Conservation (phyloP, 108 stramenopile species). For the Discostella stelligeroides region DNA sequence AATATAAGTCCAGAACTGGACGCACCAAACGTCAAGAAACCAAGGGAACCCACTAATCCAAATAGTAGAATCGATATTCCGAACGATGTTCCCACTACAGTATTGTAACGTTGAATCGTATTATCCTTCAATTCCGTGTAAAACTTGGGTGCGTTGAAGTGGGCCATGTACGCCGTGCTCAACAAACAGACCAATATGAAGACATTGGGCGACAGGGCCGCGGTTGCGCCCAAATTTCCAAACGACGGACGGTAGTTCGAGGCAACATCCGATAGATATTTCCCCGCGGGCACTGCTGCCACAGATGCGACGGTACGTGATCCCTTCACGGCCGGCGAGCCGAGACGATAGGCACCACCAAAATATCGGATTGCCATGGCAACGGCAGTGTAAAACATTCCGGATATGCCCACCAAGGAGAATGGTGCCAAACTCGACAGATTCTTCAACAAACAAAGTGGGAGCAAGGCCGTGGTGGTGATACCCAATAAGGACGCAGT, state of each 20-base stretch:
- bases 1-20: conserved; percentile 79
- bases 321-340: conserved; percentile 35
- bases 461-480: conserved; percentile 74
- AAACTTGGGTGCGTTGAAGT: conserved; percentile 96
- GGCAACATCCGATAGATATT: conserved; percentile 51
- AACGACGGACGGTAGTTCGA: conserved; percentile 44
- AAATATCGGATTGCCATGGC: conserved; percentile 76
- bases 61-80: conserved; percentile 62
- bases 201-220: conserved; percentile 62
- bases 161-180: conserved; percentile 88
- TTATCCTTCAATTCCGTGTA: conserved; percentile 87
- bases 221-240: conserved; percentile 51
- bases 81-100: conserved; percentile 79
- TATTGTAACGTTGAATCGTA: conserved; percentile 76
- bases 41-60: conserved; percentile 61
- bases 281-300: conserved; percentile 48
- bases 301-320: neutral
- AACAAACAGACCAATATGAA: conserved; percentile 84
- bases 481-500: conserved; percentile 57
- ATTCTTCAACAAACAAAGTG: conserved; percentile 87
- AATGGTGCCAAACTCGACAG: conserved; percentile 83
- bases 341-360: conserved; percentile 70
- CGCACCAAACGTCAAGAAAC: conserved; percentile 90
- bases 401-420: conserved; percentile 83
- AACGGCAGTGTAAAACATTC: conserved; percentile 80